These are phyloP conservation scores for Mycena albidolilacea DNA, from an alignment of 768 basidiomycete genomes.

Conservation along the genomic window DNA sequence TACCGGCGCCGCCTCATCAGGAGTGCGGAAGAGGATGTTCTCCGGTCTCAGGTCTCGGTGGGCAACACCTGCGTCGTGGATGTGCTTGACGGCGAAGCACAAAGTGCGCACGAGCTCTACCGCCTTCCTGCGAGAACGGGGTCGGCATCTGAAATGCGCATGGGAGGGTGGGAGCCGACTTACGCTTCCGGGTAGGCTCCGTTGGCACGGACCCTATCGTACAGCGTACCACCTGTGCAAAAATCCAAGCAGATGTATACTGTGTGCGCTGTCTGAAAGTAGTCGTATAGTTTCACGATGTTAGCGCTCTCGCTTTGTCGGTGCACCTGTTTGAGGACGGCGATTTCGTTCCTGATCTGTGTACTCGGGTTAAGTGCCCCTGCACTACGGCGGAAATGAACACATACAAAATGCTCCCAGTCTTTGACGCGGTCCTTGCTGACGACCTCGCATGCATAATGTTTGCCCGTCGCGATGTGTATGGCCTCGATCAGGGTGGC, in stretches of 20 bases:
- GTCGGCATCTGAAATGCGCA: not conserved
- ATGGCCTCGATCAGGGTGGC: constrained; percentile 96
- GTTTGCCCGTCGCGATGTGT: constrained; percentile 89
- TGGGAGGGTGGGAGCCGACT: constrained; percentile 45
- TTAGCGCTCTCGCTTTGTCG: constrained; percentile 69
- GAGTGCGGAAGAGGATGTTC: constrained; percentile 93
- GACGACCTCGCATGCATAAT: constrained; percentile 99
- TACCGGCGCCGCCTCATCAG: constrained; percentile 93
- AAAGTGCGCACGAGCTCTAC: constrained; percentile 90
- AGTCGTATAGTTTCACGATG: constrained; percentile 83
- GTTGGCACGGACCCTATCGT: constrained; percentile 96
- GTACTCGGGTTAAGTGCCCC: constrained; percentile 56
- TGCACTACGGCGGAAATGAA: constrained; percentile 23
- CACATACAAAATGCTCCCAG: constrained; percentile 93
- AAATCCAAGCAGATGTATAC: constrained; percentile 96
- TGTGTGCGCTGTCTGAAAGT: constrained; percentile 93
- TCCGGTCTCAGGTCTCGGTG: constrained; percentile 98
- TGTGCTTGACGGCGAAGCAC: constrained; percentile 88
- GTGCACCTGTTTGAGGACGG: constrained; percentile 81
- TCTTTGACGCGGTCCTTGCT: constrained; percentile 99
- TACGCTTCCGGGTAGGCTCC: constrained; percentile 96
- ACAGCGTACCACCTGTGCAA: constrained; percentile 96
- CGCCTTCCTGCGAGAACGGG: constrained; percentile 74
- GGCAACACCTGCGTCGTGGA: constrained; percentile 92
- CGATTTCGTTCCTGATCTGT: constrained; percentile 77